Percentiles rank a stretch among this genome's conserved stretches.
Conservation (phyloP, 2,329 filamentous ascomycete species). For the Trichoderma sp. region DNA sequence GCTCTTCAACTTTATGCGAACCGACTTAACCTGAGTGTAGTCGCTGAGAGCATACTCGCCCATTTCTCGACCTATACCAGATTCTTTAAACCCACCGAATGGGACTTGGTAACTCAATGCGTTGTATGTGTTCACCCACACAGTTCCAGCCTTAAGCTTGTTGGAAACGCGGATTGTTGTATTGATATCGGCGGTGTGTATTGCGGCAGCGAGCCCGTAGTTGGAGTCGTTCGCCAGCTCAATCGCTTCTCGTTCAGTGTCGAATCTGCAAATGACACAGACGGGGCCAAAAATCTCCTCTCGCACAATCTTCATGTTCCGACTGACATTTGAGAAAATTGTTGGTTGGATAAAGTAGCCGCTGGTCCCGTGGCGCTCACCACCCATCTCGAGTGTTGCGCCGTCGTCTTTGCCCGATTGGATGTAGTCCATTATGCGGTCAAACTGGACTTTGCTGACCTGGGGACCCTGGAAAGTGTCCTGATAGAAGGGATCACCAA, state of each 20-base stretch:
- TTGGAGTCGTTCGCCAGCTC: constrained; percentile 54
- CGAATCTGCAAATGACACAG: constrained; percentile 51
- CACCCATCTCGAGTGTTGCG: constrained; percentile 68
- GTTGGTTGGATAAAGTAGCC: constrained; percentile 71
- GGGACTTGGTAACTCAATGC: constrained; percentile 36
- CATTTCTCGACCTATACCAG: constrained; percentile 40
- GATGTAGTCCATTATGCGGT: constrained; percentile 24
- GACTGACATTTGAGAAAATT: constrained; percentile 58
- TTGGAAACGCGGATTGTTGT: constrained; percentile 48
- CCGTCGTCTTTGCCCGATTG: constrained; percentile 75
- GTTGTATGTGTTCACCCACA: constrained; percentile 57
- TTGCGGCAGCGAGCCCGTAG: constrained; percentile 39
- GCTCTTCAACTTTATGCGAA: constrained; percentile 11
- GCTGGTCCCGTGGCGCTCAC: constrained; percentile 52
- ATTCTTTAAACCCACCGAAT: constrained; percentile 42
- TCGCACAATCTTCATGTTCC: constrained; percentile 29
- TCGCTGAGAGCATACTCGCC: constrained; percentile 39
- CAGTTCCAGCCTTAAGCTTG: constrained; percentile 65
- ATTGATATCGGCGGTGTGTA: constrained; percentile 38
- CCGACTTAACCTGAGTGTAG: constrained; percentile 37
- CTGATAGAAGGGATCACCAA: constrained; percentile 31
- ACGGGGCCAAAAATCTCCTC: constrained; percentile 39
- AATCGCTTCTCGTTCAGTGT: constrained; percentile 53
- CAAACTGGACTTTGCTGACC: constrained; percentile 65
- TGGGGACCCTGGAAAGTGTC: constrained; percentile 44